Percentiles rank a stretch among this genome's conserved stretches.
Conservation (phyloP, 2,329 filamentous ascomycete genomes). For the Paecilomyces sp. region DNA sequence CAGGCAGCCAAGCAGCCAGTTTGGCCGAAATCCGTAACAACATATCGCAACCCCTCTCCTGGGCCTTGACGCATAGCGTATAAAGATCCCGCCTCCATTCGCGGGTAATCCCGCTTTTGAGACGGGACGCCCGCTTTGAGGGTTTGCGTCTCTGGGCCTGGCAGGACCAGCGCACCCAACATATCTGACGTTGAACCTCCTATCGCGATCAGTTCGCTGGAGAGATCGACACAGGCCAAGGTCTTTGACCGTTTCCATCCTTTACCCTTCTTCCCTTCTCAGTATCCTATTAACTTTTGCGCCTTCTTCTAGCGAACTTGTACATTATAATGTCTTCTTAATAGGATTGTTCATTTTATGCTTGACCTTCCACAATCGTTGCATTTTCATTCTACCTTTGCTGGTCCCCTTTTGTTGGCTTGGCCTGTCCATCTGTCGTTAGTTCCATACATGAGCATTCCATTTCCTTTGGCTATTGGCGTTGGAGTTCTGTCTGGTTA, state of each 20-base stretch:
- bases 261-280: background rate
- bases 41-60: background rate
- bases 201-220: background rate
- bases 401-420: background rate
- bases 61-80: background rate
- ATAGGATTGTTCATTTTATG: background rate
- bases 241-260: background rate
- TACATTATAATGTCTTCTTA: conserved; percentile 4
- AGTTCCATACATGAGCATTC: background rate
- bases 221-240: background rate
- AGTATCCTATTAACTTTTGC: background rate
- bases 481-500: background rate
- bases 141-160: background rate
- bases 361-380: conserved; percentile 3
- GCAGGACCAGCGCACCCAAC: background rate
- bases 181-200: background rate
- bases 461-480: background rate
- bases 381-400: conserved; percentile 1
- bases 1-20: background rate
- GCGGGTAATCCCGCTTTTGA: background rate
- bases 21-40: background rate
- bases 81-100: background rate
- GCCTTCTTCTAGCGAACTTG: conserved; percentile 1
- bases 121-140: background rate
- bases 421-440: background rate